These are phyloP conservation scores for Lentinula detonsa DNA, from an alignment of 768 basidiomycete species.

Conservation along the genomic window DNA sequence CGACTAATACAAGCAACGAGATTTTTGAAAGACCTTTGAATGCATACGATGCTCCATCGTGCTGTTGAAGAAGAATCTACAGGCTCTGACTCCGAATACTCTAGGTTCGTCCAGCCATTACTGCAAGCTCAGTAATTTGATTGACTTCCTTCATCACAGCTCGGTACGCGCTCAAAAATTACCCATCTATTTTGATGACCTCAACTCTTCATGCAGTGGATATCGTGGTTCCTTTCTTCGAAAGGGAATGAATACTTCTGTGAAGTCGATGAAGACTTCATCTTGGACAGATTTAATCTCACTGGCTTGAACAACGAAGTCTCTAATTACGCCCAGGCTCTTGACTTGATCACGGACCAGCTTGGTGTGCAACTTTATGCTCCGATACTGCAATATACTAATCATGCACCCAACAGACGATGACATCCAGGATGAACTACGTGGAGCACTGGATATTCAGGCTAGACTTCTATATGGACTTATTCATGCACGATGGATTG, in stretches of 20 bases:
- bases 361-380: slow-evolving; percentile 53
- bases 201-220: slow-evolving; percentile 60
- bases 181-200: background rate
- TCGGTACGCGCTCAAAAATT: slow-evolving; percentile 1
- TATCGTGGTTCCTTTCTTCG: slow-evolving; percentile 94
- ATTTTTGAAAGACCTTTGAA: background rate
- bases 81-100: slow-evolving; percentile 93
- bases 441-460: slow-evolving; percentile 88
- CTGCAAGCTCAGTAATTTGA: background rate
- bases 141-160: background rate
- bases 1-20: background rate
- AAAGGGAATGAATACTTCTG: slow-evolving; percentile 99
- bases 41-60: slow-evolving; percentile 6
- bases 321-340: slow-evolving; percentile 86
- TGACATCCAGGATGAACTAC: slow-evolving; percentile 88
- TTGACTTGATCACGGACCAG: slow-evolving; percentile 95
- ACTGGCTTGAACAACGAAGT: slow-evolving; percentile 97
- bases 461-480: slow-evolving; percentile 92
- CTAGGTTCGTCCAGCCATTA: slow-evolving; percentile 56
- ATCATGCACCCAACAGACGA: slow-evolving; percentile 54
- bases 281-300: slow-evolving; percentile 95
- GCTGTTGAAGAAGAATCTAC: slow-evolving; percentile 84
- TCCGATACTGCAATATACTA: background rate
- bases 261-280: slow-evolving; percentile 99
- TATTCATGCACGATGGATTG: slow-evolving; percentile 96